A percentile compares a stretch with the other conserved stretches of the same genome.
Conservation (phyloP, 805 yeast species). For the Wickerhamomyces mucosus region DNA sequence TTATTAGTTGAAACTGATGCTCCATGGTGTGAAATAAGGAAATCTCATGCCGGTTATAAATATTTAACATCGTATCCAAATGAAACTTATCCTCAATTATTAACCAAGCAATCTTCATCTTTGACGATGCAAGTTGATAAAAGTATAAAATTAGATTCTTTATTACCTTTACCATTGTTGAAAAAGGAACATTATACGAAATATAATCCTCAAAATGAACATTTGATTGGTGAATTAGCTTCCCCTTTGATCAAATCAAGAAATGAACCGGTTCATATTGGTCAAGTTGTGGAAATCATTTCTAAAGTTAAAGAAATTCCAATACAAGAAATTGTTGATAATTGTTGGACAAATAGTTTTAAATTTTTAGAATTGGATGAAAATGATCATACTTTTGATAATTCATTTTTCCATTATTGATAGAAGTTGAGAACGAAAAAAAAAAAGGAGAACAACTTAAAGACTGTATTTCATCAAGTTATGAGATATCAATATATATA, state of each 20-base stretch:
- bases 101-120: constrained; percentile 13
- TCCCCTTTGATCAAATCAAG: constrained; percentile 60
- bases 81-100: constrained; percentile 37
- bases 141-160: constrained; percentile 30
- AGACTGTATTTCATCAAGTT: too few relatives aligned
- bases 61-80: constrained; percentile 48
- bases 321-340: constrained; percentile 34
- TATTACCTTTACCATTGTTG: constrained; percentile 51
- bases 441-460: too few relatives aligned
- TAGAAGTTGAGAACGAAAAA: too few relatives aligned
- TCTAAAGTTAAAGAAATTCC: constrained; percentile 37
- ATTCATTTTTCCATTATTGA: too few relatives aligned
- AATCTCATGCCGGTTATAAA: constrained; percentile 66
- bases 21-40: constrained; percentile 96
- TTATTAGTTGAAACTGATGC: constrained; percentile 90
- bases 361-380: constrained; percentile 31
- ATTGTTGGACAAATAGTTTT: constrained; percentile 44
- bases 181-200: constrained; percentile 52
- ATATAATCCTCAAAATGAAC: constrained; percentile 19
- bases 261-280: constrained; percentile 87
- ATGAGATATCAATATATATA: too few relatives aligned
- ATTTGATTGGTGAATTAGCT: constrained; percentile 23
- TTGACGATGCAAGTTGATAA: constrained; percentile 5
- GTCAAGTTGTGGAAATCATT: constrained; percentile 66
- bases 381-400: too few relatives aligned